Evolutionary conservation across 202 grass and related monocot species (phyloP), one percentile per base, ranked within the genome.

Genomic region (Sporobolus alterniflorus): DNA sequence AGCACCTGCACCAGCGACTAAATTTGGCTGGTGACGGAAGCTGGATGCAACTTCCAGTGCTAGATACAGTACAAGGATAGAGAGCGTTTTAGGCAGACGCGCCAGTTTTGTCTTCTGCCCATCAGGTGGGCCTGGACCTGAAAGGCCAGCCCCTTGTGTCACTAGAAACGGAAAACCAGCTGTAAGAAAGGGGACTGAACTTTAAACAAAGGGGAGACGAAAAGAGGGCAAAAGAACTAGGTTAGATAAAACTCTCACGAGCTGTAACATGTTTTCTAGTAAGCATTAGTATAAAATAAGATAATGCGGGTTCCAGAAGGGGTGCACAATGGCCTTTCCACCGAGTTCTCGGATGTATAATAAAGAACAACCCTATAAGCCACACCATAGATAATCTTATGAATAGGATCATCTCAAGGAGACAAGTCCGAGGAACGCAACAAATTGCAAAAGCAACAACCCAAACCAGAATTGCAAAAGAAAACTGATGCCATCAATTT

Each of bases 391-490:
- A n/a, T 74, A 65, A 77, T 76, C 56, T 77, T 73, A 69, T 75
- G 75, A 74, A 70, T 46, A 18, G 0, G 1, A 70, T 62, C 33
- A 79, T 68, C 79, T 26, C 36, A 31, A 26, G 10, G 62, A 65
- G 34, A 67, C 64, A 80, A 36, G 33, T 78, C 11, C 43, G 79
- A 90, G 80, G 84, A 83, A 87, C n/a, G 47, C 80, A 75, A 74
- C 21, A 71, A 66, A 42, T 64, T 86, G 28, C 84, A 87, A 83
- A 83, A 87, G 50, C 75, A 80, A 80, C 69, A 75, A 62, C 69
- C 84, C 82, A 91, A 82, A 60, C 86, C n/a, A 41, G 78, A 85
- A 79, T 91, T 93, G 88, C 78, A 83, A 92, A 82, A 67, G 83
- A 71, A 81, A 86, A 93, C 52, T 52, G 70, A 77, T 44, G 84